Base-by-base conservation (phyloP, 371 early-diverging fungal species). In the Mucor mucedo region DNA sequence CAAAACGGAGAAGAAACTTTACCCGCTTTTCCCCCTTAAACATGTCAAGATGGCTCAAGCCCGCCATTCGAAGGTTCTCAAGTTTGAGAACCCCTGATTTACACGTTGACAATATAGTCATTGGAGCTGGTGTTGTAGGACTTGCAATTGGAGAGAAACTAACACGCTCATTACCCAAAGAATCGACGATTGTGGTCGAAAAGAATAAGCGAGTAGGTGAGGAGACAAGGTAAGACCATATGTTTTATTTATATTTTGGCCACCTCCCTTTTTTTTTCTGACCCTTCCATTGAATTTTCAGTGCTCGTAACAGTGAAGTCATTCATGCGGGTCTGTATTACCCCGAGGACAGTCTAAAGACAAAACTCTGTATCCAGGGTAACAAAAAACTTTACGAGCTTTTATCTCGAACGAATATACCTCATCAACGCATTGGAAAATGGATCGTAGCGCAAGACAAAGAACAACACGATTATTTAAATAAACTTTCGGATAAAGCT, bases 271-370 rank as follows among this genome's bases (percentile, higher is more conserved):
- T 33, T 45, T 29, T 32, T 52, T 33, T 52, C 14, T 33, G 14
- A 32, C 14, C 9, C 8, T 53, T 38, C 16, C 32, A 1, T 52
- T 13, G 14, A 39, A 52, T 38, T 21, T 6, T 47, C 60, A 89
- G 93, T 68, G 89, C 95, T n/a, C 78, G 96, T 21, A 95, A 95
- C 80, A 93, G 93, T 63, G 93, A 94, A 65, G 94, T 95, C 10
- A 95, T 95, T 66, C 96, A 95, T 67, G 95, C 93, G 7, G 96
- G 96, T 0, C 78, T 95, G 8, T 94, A 95, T 76, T 95, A 95
- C 56, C 93, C 95, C 2, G 64, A 63, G 10, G 77, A 87, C 57
- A 92, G 91, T 53, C 73, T 95, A 40, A 94, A 94, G 66, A 93
- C 94, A 3, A 63, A 60, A 38, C 78, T 95, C 8, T 95, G 96